These are phyloP conservation scores for Kalaharituber pfeilii DNA, from an alignment of 2,329 filamentous ascomycete genomes.

Conservation along the genomic window DNA sequence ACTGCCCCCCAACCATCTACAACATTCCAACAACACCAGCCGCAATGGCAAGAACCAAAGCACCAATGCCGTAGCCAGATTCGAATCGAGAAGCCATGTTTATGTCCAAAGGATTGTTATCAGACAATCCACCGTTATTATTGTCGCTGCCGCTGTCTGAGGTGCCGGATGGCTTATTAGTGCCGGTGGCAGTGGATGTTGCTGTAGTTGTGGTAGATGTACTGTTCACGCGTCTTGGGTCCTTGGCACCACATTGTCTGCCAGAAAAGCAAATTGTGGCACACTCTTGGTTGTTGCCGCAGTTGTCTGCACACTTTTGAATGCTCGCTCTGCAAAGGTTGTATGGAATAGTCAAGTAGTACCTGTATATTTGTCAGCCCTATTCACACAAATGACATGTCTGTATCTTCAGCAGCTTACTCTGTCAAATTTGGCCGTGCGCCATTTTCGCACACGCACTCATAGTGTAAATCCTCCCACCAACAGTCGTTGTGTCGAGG, in stretches of 20 bases:
- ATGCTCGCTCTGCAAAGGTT: slow-evolving; percentile 50
- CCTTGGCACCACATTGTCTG: slow-evolving; percentile 28
- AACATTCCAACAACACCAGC: neutral
- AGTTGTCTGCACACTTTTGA: slow-evolving; percentile 41
- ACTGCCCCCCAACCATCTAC: neutral
- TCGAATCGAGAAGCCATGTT: no score
- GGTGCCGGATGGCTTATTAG: slow-evolving; percentile 26
- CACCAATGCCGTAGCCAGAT: neutral
- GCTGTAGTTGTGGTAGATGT: slow-evolving; percentile 32
- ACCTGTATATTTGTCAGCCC: slow-evolving; percentile 26
- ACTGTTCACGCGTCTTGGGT: slow-evolving; percentile 43
- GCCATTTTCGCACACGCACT: slow-evolving; percentile 53
- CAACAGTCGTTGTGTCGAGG: slow-evolving; percentile 10
- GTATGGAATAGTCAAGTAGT: slow-evolving; percentile 61
- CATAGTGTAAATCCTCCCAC: slow-evolving; percentile 45
- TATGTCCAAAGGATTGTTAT: no score
- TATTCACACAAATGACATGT: neutral
- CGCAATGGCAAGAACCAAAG: neutral
- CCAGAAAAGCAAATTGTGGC: slow-evolving; percentile 1
- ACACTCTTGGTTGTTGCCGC: slow-evolving; percentile 25
- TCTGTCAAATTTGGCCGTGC: slow-evolving; percentile 53
- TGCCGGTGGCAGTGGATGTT: neutral
- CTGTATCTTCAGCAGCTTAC: no score
- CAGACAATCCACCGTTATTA: neutral
- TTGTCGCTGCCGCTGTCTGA: neutral